Conservation (phyloP, 2,329 filamentous ascomycete species). For the Arthrobotrys conoides region DNA sequence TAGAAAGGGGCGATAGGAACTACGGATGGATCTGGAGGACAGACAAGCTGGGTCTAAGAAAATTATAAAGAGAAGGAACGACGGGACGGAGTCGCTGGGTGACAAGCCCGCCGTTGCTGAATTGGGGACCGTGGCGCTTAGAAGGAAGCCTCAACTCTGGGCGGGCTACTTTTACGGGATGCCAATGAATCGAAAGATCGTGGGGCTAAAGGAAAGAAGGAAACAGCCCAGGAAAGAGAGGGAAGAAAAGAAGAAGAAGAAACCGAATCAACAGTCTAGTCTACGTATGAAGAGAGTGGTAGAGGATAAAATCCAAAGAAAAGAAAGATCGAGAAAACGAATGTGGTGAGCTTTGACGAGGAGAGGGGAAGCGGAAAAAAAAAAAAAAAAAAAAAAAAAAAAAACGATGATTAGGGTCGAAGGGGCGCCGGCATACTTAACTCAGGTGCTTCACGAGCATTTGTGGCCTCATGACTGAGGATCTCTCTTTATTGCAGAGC, state of each 20-base stretch:
- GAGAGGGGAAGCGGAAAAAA: not conserved
- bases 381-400: not conserved
- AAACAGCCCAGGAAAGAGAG: conserved; percentile 13
- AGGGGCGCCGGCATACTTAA: conserved; percentile 35
- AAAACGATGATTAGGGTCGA: conserved; percentile 20
- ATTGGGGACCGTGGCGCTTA: conserved; percentile 58
- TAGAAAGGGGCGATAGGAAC: conserved; percentile 16
- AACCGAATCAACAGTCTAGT: not conserved
- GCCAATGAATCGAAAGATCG: conserved; percentile 14
- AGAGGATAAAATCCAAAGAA: too few relatives aligned
- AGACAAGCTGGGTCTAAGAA: conserved; percentile 13
- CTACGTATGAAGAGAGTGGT: not conserved
- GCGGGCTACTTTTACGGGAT: conserved; percentile 18
- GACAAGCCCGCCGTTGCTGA: conserved; percentile 37
- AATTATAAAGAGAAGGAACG: conserved; percentile 4
- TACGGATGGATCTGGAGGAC: conserved; percentile 12
- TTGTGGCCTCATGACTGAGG: not conserved
- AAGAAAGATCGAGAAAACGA: conserved; percentile 33
- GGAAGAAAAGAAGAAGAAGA: conserved; percentile 17
- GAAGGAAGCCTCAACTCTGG: conserved; percentile 39
- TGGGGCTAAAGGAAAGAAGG: not conserved
- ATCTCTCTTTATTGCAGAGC: not conserved
- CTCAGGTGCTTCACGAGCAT: not conserved
- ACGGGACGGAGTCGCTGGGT: conserved; percentile 34
- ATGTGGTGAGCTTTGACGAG: conserved; percentile 26